A percentile compares a stretch with the other conserved stretches of the same genome.
phyloP scores from a whole-genome alignment of 805 yeast species.

The Kregervanrija fluxuum region DNA sequence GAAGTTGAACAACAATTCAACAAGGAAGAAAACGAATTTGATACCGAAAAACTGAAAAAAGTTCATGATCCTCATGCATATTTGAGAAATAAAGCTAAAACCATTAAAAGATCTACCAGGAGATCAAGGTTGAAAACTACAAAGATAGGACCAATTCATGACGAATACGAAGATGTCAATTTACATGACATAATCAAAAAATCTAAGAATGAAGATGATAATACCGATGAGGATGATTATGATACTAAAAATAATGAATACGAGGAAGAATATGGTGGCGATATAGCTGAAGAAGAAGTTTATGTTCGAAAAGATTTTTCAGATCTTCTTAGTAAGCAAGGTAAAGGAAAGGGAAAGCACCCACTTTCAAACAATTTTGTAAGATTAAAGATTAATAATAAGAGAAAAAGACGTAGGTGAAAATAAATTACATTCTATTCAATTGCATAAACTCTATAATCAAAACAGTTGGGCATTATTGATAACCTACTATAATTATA shows the following conservation, averaged over 20 bases:
- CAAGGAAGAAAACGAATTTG: slow-evolving; percentile 9
- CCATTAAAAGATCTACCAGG: slow-evolving; percentile 47
- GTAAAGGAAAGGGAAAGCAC: slow-evolving; percentile 15
- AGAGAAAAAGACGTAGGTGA: slow-evolving; percentile 19
- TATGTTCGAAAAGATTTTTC: slow-evolving; percentile 14
- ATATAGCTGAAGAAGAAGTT: slow-evolving; percentile 12
- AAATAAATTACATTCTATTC: background rate
- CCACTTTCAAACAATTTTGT: slow-evolving; percentile 30
- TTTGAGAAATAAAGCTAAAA: slow-evolving; percentile 29
- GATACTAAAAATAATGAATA: slow-evolving; percentile 11
- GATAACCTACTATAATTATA: background rate
- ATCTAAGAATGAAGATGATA: slow-evolving; percentile 17
- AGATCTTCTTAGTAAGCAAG: slow-evolving; percentile 6
- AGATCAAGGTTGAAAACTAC: slow-evolving; percentile 42
- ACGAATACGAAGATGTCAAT: slow-evolving; percentile 30
- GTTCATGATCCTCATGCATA: slow-evolving; percentile 7
- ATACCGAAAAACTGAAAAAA: background rate
- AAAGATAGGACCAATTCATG: slow-evolving; percentile 19
- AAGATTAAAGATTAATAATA: slow-evolving; percentile 25
- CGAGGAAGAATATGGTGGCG: slow-evolving; percentile 11
- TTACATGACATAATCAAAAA: slow-evolving; percentile 36
- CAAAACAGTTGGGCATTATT: too few relatives aligned
- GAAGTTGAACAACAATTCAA: slow-evolving; percentile 9
- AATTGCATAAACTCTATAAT: background rate
- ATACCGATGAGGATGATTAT: slow-evolving; percentile 6